Evolutionary conservation across 306 rosid genomes (phyloP), one percentile per base, ranked within the genome.

Genomic region (Inga laurina): DNA sequence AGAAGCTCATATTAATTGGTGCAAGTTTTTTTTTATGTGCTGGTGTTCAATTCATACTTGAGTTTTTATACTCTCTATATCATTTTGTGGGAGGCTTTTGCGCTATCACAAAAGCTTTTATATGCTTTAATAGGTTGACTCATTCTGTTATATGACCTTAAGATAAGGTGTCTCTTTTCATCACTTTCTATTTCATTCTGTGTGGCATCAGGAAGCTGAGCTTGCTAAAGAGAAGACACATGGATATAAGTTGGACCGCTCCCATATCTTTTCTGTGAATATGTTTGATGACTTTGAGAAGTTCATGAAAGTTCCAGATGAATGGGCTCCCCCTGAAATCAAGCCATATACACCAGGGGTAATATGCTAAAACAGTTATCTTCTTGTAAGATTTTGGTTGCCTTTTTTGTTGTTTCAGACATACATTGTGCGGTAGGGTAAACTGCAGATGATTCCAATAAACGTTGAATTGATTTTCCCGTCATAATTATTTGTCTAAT

Each of bases 181-280:
- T 48, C 35, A 21, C 72, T 19, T 19, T 45, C 34, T 64, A 9
- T 35, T 62, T 81, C 30, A 45, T 46, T 78, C 39, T 79, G 67
- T 41, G 37, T 69, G 76, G 41, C 82, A 69, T 37, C 24, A 96
- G 99, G 99, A 93, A 83, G 99, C 99, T 5, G 98, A 96, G 82
- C 92, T 93, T 70, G 99, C 98, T 41, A 93, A 84, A 80, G 98
- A 93, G 88, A 93, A 88, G 86, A 92, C 97, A 7, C 91, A 95
- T 66, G 99, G 97, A 10, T 95, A 95, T 85, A 96, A 92, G 76
- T 76, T 96, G 90, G 99, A 96, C 62, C 89, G 91, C 0, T 70
- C 92, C 0, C 99, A 96, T 79, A 89, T 96, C 24, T 96, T 96
- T 85, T 74, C 93, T 0, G 93, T 93, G 27, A 93, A 72, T 84